Conservation (phyloP, 192 early-diverging fungal genomes). For the Fimicolochytrium jonesii region DNA sequence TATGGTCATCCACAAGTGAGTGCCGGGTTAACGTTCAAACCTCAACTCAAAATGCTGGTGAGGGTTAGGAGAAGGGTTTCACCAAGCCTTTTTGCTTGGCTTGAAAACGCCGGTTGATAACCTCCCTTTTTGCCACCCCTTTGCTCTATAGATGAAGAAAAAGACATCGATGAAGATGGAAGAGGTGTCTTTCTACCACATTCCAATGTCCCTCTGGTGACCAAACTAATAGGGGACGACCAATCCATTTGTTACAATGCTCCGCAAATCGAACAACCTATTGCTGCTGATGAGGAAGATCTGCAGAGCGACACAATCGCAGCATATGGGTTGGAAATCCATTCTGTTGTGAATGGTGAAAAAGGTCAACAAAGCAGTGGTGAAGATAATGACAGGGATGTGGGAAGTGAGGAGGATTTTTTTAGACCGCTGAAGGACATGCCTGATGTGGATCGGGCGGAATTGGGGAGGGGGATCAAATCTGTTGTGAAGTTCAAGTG, state of each 20-base stretch:
- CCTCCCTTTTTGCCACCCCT: no score
- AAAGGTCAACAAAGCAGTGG: neutral
- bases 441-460: slow-evolving; percentile 3
- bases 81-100: no score
- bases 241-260: neutral
- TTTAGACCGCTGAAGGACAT: slow-evolving; percentile 7
- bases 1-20: no score
- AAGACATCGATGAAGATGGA: no score
- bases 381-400: neutral
- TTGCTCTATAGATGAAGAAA: no score
- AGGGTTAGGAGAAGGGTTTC: no score
- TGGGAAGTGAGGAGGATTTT: neutral
- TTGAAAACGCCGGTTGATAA: no score
- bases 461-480: slow-evolving; percentile 1
- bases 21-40: no score
- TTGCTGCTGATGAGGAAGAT: neutral
- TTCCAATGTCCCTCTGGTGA: neutral
- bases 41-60: no score
- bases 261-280: neutral
- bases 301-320: neutral
- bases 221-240: neutral
- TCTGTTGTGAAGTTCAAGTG: slow-evolving; percentile 8
- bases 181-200: neutral
- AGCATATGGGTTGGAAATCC: neutral
- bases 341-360: neutral